Base-by-base conservation (phyloP, 2,329 filamentous ascomycete genomes). In the Fusarium brachygibbosum region DNA sequence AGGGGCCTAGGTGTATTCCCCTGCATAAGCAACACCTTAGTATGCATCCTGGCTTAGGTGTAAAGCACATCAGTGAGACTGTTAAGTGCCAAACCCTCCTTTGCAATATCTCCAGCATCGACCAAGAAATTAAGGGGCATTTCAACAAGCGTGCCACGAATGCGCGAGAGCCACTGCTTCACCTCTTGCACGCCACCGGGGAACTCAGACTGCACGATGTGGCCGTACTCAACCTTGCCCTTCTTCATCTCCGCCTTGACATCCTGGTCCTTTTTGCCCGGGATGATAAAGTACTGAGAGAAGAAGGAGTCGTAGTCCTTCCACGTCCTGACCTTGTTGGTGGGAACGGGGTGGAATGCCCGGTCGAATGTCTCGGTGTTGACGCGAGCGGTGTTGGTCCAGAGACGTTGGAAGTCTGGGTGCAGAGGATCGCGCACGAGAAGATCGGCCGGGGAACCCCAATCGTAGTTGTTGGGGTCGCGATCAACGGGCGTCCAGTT, bases 91-190 rank as follows among this genome's bases (percentile, higher is more conserved):
- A 97, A 74, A 0, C 94, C 93, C 72, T 93, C 88, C 84, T 94
- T 90, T 6, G 94, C 95, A 78, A 98, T 90, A 78, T 98, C 94
- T 74, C 93, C 61, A 21, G 87, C 11, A 88, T 87, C 34, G 94
- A 74, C 91, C 90, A 78, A 97, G 82, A 82, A 98, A 98, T 93
- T 84, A 72, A 98, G 83, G 29, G 94, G 93, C 94, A 98, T 98
- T 83, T 97, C 93, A 10, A 98, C 91, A 45, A 94, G 80, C 11
- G 86, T 92, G 3, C 92, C 92, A 63, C 88, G 86, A 38, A 94
- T 83, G 55, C 87, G 84, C 57, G 85, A 84, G 56, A 94, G 81
- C 80, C 89, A 86, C 51, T 90, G 87, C 81, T 93, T 94, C 62
- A 94, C 84, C 77, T 92, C 90, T n/a, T 82, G 82, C 44, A 90